These are phyloP conservation scores for Clavulina sp. DNA, from an alignment of 768 basidiomycete genomes.

Conservation along the genomic window DNA sequence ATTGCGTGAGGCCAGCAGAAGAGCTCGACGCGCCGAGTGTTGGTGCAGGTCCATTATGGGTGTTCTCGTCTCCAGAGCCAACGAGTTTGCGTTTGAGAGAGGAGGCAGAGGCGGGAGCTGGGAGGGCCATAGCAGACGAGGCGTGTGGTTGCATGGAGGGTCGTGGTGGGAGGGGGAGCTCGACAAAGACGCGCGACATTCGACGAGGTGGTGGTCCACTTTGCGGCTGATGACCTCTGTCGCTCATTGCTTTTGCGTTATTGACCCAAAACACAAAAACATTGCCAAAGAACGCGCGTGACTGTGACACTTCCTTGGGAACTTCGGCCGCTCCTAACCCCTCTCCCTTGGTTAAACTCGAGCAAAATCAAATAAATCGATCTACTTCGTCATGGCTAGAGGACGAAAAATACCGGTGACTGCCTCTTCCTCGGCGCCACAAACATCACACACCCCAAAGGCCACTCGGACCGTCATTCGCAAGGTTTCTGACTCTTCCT, in stretches of 20 bases:
- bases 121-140: not conserved
- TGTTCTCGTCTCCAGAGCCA: not conserved
- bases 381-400: too few relatives aligned
- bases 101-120: not conserved
- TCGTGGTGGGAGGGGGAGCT: not conserved
- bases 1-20: too few relatives aligned
- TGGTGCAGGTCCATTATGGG: not conserved
- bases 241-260: too few relatives aligned
- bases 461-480: not conserved
- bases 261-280: too few relatives aligned
- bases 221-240: too few relatives aligned
- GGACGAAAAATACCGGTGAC: too few relatives aligned
- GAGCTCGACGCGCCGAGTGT: not conserved
- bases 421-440: not conserved
- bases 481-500: not conserved
- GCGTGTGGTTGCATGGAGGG: not conserved
- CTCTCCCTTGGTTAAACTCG: too few relatives aligned
- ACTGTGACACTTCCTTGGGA: too few relatives aligned
- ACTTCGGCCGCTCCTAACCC: too few relatives aligned
- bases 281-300: too few relatives aligned
- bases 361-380: too few relatives aligned
- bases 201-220: too few relatives aligned
- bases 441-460: not conserved
- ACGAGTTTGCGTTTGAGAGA: not conserved
- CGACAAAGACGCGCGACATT: conserved; percentile 1